phyloP scores from a whole-genome alignment of 2,329 filamentous ascomycete species.

The Phialophora macrospora region DNA sequence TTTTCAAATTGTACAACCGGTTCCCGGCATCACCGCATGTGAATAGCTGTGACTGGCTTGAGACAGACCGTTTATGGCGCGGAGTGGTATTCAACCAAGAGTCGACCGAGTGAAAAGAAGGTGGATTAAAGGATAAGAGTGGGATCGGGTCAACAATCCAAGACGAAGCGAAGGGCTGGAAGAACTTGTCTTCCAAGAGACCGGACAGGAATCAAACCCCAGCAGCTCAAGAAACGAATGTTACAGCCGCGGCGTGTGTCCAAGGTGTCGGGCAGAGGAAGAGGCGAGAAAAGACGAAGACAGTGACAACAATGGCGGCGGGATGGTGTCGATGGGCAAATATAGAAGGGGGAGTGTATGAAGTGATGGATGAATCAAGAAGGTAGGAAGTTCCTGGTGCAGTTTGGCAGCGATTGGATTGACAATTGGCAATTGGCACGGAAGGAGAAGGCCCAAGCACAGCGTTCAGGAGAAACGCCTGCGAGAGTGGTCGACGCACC shows the following conservation, averaged over 20 bases:
- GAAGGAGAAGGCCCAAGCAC: conserved; percentile 16
- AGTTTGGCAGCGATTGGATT: conserved; percentile 15
- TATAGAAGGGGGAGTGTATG: conserved; percentile 23
- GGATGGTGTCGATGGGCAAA: conserved; percentile 20
- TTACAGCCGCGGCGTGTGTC: conserved; percentile 30
- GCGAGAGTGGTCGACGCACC: conserved; percentile 9
- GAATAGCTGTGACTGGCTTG: neutral
- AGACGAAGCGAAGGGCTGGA: conserved; percentile 28
- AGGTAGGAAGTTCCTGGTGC: conserved; percentile 13
- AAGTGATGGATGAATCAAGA: conserved; percentile 9
- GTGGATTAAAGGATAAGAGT: conserved; percentile 21
- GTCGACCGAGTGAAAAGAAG: conserved; percentile 25
- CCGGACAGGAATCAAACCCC: conserved; percentile 10
- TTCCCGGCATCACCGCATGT: conserved; percentile 21
- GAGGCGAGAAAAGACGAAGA: conserved; percentile 23
- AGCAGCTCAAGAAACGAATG: conserved; percentile 34
- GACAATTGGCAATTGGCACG: conserved; percentile 16
- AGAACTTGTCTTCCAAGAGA: conserved; percentile 16
- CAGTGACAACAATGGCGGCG: conserved; percentile 11
- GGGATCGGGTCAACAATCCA: conserved; percentile 21
- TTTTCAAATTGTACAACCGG: conserved; percentile 15
- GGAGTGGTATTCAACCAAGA: neutral
- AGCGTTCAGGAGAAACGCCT: conserved; percentile 14
- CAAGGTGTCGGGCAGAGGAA: conserved; percentile 13
- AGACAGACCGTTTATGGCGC: neutral